A percentile compares a stretch with the other conserved stretches of the same genome.
Conservation (phyloP, 345 rosid species). For the Diplotaxis tenuifolia region DNA sequence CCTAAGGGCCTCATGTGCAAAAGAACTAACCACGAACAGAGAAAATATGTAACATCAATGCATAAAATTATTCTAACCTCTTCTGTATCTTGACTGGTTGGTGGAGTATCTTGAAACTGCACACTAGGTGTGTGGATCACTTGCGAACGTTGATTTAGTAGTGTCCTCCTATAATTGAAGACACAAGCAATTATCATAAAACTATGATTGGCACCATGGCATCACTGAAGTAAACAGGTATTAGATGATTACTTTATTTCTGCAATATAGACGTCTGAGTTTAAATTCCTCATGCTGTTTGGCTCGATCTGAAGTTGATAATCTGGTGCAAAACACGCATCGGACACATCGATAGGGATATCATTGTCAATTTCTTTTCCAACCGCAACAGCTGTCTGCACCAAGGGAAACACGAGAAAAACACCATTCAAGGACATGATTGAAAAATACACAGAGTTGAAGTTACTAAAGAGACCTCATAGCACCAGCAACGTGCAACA, state of each 20-base stretch:
- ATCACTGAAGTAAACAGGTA: neutral
- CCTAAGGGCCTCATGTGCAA: neutral
- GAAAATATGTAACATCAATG: neutral
- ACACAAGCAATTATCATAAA: neutral
- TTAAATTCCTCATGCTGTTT: neutral
- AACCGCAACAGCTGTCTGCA: slow-evolving; percentile 63
- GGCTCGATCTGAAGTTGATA: neutral
- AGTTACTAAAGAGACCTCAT: neutral
- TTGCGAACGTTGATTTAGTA: slow-evolving; percentile 13
- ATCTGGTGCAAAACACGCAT: neutral
- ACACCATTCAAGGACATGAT: slow-evolving; percentile 13
- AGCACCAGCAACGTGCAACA: neutral
- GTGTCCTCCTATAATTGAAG: neutral
- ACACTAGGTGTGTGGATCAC: slow-evolving; percentile 13
- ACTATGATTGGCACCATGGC: neutral
- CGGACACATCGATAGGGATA: neutral
- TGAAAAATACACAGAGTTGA: neutral
- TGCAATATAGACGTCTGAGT: neutral
- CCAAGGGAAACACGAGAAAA: slow-evolving; percentile 11
- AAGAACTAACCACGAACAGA: neutral
- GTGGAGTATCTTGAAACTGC: slow-evolving; percentile 18
- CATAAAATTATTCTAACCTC: neutral
- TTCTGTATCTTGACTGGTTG: neutral
- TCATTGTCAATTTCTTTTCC: slow-evolving; percentile 5
- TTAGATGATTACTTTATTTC: neutral